A percentile compares a stretch with the other conserved stretches of the same genome.
Evolutionary conservation across 768 basidiomycete genomes (phyloP).

Genomic region (Suillus discolor): DNA sequence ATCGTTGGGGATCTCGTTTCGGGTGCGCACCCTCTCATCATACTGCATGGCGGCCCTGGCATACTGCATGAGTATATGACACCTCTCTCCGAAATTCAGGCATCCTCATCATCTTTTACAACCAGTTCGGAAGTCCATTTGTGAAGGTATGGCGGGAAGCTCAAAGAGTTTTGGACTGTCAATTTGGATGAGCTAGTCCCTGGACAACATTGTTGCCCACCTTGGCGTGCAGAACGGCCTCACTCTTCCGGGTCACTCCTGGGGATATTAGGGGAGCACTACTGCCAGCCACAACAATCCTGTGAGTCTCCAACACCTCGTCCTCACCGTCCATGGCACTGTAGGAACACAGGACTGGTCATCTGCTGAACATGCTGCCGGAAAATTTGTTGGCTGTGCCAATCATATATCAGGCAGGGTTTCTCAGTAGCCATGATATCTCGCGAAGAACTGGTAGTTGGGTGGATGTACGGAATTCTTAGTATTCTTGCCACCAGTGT

Average conservation of each 20-base stretch:
- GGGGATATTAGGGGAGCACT: conserved; percentile 47
- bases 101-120: conserved; percentile 45
- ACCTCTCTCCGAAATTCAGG: conserved; percentile 31
- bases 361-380: conserved; percentile 23
- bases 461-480: not conserved
- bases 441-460: not conserved
- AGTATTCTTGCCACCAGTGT: not conserved
- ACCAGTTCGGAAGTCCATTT: conserved; percentile 47
- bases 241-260: conserved; percentile 49
- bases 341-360: conserved; percentile 16
- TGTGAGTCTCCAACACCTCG: conserved; percentile 33
- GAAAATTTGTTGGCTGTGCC: not conserved
- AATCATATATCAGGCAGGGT: too few species aligned
- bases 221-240: conserved; percentile 41
- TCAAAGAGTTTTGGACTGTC: conserved; percentile 39
- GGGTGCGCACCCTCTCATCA: conserved; percentile 45
- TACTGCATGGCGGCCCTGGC: conserved; percentile 61
- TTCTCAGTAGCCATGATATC: not conserved
- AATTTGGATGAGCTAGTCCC: conserved; percentile 43
- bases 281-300: conserved; percentile 34
- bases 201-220: conserved; percentile 44
- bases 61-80: conserved; percentile 42
- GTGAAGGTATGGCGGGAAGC: conserved; percentile 33
- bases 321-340: conserved; percentile 30
- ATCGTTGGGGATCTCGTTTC: conserved; percentile 44